Evolutionary conservation across 352 stramenopile species (phyloP), one percentile per base, ranked within the genome.

Genomic region (Pythium rishiriense): DNA sequence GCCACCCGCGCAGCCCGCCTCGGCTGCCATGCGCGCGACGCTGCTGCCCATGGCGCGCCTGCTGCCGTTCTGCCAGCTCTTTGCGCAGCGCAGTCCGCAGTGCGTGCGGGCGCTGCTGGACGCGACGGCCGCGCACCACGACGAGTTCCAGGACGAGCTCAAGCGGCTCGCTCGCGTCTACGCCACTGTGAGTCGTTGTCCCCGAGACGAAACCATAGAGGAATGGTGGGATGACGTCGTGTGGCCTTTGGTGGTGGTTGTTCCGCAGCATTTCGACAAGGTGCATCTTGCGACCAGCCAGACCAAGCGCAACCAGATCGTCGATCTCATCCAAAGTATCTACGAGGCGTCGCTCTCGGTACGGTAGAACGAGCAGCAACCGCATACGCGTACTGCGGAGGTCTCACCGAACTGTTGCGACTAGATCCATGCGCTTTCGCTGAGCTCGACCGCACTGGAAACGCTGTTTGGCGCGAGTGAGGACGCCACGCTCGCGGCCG

Each of bases 51-150:
- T 85, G 26, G 75, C 81, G 50, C 62, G 80, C 19, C n/a, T 93
- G 21, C 66, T 64, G 2, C 78, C 81, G 9, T 88, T 90, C 58
- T 90, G 83, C 61, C 78, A 88, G 56, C 43, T 92, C 48, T 70
- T 52, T 24, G 63, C 35, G n/a, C 24, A 43, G n/a, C 50, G 57
- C 19, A 62, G 47, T 26, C 50, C 46, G 26, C 22, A 58, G 8
- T 31, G 41, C 17, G 47, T 58, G 29, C 50, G 19, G 9, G 17
- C n/a, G 28, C 50, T 70, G 12, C 22, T 70, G n/a, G 37, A 61
- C 26, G 51, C 41, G 0, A 35, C 57, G 19, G 11, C 45, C 4
- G 33, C 21, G 21, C 49, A 74, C 51, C 68, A 70, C 19, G 68
- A 64, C 24, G 80, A 22, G 12, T 21, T 5, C 22, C 55, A 47